Conservation (phyloP, 2,329 filamentous ascomycete genomes). For the Colletotrichum liriopes region DNA sequence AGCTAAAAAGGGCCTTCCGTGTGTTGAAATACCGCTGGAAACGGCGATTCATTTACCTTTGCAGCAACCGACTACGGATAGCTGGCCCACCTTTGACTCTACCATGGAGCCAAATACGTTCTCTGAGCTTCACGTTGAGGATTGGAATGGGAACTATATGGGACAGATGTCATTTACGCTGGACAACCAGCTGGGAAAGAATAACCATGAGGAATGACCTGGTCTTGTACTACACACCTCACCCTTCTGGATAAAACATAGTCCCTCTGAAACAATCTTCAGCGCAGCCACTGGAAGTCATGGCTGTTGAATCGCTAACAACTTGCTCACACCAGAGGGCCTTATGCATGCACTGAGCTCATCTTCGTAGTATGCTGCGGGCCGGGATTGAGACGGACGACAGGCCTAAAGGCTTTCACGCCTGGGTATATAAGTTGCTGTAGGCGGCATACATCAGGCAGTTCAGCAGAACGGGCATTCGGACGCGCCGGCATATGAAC, state of each 20-base stretch:
- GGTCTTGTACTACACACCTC: neutral
- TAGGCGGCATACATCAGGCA: too few species aligned
- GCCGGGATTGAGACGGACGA: too few species aligned
- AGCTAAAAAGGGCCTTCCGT: conserved; percentile 22
- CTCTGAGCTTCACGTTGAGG: conserved; percentile 8
- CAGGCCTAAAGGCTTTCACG: too few species aligned
- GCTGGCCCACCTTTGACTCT: conserved; percentile 10
- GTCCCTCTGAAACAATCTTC: neutral
- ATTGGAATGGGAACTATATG: conserved; percentile 22
- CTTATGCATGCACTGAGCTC: too few species aligned
- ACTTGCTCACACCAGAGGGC: too few species aligned
- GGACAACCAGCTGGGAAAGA: conserved; percentile 25
- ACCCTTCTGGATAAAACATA: neutral
- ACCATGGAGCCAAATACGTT: neutral
- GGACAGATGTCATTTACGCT: conserved; percentile 32
- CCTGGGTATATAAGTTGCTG: too few species aligned
- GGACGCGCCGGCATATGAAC: too few species aligned
- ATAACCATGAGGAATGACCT: neutral
- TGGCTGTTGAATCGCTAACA: too few species aligned
- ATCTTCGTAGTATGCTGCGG: too few species aligned
- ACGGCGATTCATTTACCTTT: conserved; percentile 6
- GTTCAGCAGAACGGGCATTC: too few species aligned
- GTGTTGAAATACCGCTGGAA: neutral
- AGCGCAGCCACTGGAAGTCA: too few species aligned
- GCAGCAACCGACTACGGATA: conserved; percentile 12